phyloP scores from a whole-genome alignment of 2,329 filamentous ascomycete genomes.

The Colletotrichum liriopes region DNA sequence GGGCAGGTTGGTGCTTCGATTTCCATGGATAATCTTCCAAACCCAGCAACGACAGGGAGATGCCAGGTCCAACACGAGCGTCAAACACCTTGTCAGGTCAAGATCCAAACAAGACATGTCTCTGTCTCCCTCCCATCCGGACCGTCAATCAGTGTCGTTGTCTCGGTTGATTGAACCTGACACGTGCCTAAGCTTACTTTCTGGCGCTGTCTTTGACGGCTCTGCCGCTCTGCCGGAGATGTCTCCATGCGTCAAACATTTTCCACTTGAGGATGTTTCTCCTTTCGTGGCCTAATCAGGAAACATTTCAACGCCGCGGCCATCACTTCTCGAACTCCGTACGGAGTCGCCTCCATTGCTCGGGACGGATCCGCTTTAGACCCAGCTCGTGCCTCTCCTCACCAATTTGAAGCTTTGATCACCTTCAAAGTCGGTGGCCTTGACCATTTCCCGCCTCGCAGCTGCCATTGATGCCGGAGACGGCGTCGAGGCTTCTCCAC shows the following conservation, averaged over 20 bases:
- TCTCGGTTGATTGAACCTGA: constrained; percentile 34
- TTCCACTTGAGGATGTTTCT: not conserved
- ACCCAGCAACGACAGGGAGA: not conserved
- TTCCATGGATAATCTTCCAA: not conserved
- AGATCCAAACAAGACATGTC: not conserved
- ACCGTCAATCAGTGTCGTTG: not conserved
- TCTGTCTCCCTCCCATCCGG: not conserved
- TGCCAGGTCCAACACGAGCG: not conserved
- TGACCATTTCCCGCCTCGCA: constrained; percentile 2
- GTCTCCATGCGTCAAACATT: not conserved
- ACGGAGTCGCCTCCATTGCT: not conserved
- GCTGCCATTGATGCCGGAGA: not conserved
- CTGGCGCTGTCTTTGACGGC: not conserved
- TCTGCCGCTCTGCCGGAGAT: not conserved
- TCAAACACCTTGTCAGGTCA: constrained; percentile 2
- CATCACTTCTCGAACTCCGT: constrained; percentile 10
- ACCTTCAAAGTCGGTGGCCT: not conserved
- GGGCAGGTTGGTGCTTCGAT: not conserved
- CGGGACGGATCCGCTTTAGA: not conserved
- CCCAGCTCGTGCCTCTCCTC: constrained; percentile 5
- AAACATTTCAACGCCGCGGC: not conserved
- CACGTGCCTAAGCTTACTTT: not conserved
- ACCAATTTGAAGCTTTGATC: constrained; percentile 9
- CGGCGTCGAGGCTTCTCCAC: constrained; percentile 22
- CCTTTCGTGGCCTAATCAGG: constrained; percentile 5